These are phyloP conservation scores for Pleurotus eryngii DNA, from an alignment of 768 basidiomycete genomes.

Conservation along the genomic window DNA sequence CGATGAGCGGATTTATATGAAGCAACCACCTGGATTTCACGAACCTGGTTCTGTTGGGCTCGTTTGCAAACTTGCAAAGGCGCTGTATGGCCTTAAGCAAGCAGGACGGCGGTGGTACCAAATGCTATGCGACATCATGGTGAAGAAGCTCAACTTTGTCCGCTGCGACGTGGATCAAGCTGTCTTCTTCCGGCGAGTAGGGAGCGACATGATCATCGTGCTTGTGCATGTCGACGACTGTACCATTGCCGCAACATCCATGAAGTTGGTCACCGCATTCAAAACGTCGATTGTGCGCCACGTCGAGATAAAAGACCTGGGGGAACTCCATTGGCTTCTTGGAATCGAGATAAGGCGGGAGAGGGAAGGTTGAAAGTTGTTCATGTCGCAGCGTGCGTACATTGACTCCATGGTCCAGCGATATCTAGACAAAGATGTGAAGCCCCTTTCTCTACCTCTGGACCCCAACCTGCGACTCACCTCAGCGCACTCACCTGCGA, in stretches of 20 bases:
- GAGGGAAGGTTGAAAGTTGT: slow-evolving; percentile 13
- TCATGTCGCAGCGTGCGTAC: slow-evolving; percentile 26
- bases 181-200: slow-evolving; percentile 13
- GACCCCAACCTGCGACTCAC: slow-evolving; percentile 18
- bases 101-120: slow-evolving; percentile 12
- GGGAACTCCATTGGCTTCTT: slow-evolving; percentile 13
- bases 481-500: slow-evolving; percentile 15
- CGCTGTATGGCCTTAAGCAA: slow-evolving; percentile 14
- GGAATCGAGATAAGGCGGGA: slow-evolving; percentile 15
- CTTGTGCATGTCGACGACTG: slow-evolving; percentile 21
- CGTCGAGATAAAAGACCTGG: slow-evolving; percentile 3
- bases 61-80: slow-evolving; percentile 9
- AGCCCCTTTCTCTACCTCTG: slow-evolving; percentile 23
- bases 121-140: slow-evolving; percentile 6
- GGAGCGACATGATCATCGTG: slow-evolving; percentile 11
- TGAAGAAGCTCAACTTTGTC: slow-evolving; percentile 8
- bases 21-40: slow-evolving; percentile 28
- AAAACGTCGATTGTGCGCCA: not conserved
- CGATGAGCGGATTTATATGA: slow-evolving; percentile 38
- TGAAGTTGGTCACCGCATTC: slow-evolving; percentile 11
- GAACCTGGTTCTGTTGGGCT: not conserved
- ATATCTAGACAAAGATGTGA: slow-evolving; percentile 22
- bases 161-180: slow-evolving; percentile 16
- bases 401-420: slow-evolving; percentile 24
- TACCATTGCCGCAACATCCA: slow-evolving; percentile 15